These are phyloP conservation scores for Solanum megistacrolobum DNA, from an alignment of 257 asterid species.

Conservation along the genomic window DNA sequence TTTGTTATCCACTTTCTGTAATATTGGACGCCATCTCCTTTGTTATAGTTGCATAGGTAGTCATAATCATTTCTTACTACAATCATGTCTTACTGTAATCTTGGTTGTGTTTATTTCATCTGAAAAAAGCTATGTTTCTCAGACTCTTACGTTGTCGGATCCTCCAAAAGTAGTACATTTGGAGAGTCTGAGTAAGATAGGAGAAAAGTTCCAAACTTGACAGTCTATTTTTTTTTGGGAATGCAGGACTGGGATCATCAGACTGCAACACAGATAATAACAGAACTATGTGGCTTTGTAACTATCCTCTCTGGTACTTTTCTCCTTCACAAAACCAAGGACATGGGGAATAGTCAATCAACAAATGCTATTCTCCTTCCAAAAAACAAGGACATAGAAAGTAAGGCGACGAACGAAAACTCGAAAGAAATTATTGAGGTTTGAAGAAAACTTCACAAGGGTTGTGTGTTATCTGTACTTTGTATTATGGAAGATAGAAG, in stretches of 20 bases:
- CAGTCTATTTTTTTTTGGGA: not conserved
- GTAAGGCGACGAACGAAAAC: not conserved
- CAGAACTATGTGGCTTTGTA: constrained; percentile 14
- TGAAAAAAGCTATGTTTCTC: not conserved
- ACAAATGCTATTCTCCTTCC: not conserved
- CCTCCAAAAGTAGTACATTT: not conserved
- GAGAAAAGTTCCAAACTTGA: not conserved
- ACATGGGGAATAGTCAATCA: constrained; percentile 10
- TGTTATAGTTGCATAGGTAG: not conserved
- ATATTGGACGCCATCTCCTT: not conserved
- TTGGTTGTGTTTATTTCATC: not conserved
- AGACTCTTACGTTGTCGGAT: not conserved
- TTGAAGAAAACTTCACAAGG: not conserved
- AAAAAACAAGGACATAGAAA: not conserved
- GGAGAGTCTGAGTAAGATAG: not conserved
- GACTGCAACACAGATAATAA: constrained; percentile 3
- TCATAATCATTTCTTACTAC: not conserved
- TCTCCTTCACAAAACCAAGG: constrained; percentile 9
- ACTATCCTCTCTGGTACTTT: constrained; percentile 13
- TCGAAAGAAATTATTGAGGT: not conserved
- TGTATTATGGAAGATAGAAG: not conserved
- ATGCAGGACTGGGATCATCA: constrained; percentile 14
- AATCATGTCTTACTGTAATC: not conserved
- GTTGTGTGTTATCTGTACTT: not conserved
- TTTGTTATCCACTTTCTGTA: not conserved